These are phyloP conservation scores for Erysiphe pulchra DNA, from an alignment of 2,329 filamentous ascomycete genomes.

Conservation along the genomic window DNA sequence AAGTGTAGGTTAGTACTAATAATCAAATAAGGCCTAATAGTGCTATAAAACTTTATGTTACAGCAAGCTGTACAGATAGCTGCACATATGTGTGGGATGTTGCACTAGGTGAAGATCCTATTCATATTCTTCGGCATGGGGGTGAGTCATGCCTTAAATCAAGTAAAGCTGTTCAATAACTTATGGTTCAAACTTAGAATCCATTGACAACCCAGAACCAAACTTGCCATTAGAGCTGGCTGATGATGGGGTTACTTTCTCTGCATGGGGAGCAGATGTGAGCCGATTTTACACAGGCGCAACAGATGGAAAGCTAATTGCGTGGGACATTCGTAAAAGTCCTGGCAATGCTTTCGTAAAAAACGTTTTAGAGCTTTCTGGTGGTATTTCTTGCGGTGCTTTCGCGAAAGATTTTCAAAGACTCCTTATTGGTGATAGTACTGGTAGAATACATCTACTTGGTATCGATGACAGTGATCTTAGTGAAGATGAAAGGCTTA, in stretches of 20 bases:
- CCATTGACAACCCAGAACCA: slow-evolving; percentile 10
- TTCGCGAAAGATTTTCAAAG: slow-evolving; percentile 30
- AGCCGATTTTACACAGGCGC: slow-evolving; percentile 37
- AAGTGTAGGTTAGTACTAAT: slow-evolving; percentile 6
- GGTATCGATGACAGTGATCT: slow-evolving; percentile 20
- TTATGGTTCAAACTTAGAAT: slow-evolving; percentile 4
- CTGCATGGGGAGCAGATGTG: slow-evolving; percentile 29
- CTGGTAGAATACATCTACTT: slow-evolving; percentile 30
- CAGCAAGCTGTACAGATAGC: slow-evolving; percentile 35
- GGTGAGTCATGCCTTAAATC: slow-evolving; percentile 7
- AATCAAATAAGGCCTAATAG: slow-evolving; percentile 22
- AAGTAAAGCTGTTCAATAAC: neutral
- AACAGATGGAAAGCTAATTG: slow-evolving; percentile 34
- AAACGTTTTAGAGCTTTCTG: slow-evolving; percentile 26
- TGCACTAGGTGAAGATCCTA: slow-evolving; percentile 24
- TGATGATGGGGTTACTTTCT: slow-evolving; percentile 37
- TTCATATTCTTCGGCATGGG: slow-evolving; percentile 29
- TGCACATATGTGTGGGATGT: slow-evolving; percentile 39
- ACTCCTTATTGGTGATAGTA: slow-evolving; percentile 33
- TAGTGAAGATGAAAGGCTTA: slow-evolving; percentile 2
- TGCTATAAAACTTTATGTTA: slow-evolving; percentile 23
- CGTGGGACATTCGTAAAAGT: slow-evolving; percentile 30
- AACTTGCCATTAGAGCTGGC: slow-evolving; percentile 20
- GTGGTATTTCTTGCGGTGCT: slow-evolving; percentile 28
- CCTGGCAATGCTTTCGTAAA: slow-evolving; percentile 21